Evolutionary conservation across 139 green algal genomes (phyloP).

Genomic region (Mesotaenium endlicherianum): DNA sequence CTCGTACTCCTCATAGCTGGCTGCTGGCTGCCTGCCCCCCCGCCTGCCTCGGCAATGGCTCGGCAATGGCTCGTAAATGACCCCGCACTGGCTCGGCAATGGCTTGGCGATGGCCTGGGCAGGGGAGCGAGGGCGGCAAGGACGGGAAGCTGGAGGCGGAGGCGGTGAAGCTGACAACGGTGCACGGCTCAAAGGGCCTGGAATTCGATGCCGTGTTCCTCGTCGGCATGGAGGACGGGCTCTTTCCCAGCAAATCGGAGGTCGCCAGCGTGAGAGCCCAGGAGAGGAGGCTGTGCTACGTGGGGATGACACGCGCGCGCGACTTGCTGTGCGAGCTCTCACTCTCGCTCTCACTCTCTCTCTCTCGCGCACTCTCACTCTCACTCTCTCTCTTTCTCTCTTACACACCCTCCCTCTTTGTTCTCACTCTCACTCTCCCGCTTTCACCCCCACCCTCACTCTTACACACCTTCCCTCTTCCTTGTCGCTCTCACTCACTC

Average conservation of each 20-base stretch:
- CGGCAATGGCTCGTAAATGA: no score
- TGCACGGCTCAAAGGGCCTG: conserved; percentile 15
- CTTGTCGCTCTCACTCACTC: no score
- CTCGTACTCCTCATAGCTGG: no score
- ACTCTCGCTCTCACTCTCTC: background rate
- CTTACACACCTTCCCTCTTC: no score
- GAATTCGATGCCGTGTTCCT: conserved; percentile 18
- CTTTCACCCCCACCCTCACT: background rate
- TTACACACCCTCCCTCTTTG: no score
- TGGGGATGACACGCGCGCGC: conserved; percentile 11
- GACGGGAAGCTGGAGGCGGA: background rate
- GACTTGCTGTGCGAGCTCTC: background rate
- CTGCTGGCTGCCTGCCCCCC: no score
- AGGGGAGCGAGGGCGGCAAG: background rate
- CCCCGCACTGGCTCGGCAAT: no score
- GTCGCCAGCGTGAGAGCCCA: background rate
- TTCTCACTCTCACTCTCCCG: no score
- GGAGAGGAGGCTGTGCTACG: conserved; percentile 5
- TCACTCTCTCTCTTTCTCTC: no score
- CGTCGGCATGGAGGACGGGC: conserved; percentile 9
- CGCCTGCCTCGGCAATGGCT: no score
- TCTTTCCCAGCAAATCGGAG: background rate
- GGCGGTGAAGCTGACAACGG: background rate
- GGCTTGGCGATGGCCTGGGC: no score
- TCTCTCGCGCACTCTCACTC: no score